Percentiles rank a stretch among this genome's conserved stretches.
phyloP scores from a whole-genome alignment of 2,329 filamentous ascomycete genomes.

The Escovopsis sp. region DNA sequence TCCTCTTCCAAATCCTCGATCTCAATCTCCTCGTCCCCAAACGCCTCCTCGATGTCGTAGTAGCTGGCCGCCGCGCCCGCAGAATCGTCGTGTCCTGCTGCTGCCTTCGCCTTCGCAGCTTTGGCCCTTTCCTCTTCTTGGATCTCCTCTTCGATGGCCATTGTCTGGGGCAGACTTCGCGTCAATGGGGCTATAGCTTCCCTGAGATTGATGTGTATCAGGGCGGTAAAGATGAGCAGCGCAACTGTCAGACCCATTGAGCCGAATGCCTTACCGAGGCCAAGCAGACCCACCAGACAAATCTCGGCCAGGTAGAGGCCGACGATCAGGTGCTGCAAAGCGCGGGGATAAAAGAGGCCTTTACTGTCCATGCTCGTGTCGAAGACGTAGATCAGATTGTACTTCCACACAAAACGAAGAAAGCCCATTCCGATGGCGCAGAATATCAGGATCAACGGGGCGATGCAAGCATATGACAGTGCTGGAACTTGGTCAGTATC shows the following conservation, averaged over 20 bases:
- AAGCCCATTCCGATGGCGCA: constrained; percentile 62
- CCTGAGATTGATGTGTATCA: constrained; percentile 64
- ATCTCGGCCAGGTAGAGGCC: constrained; percentile 73
- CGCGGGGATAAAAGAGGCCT: constrained; percentile 75
- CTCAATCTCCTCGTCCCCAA: constrained; percentile 19
- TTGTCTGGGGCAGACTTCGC: constrained; percentile 64
- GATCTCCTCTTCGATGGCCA: constrained; percentile 39
- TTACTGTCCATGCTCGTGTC: constrained; percentile 75
- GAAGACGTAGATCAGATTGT: constrained; percentile 80
- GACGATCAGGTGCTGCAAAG: constrained; percentile 69
- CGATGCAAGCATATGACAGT: constrained; percentile 75
- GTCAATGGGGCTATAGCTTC: constrained; percentile 62
- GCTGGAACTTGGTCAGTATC: constrained; percentile 29
- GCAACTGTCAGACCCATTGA: constrained; percentile 64
- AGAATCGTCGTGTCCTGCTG: constrained; percentile 9
- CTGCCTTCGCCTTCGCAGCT: constrained; percentile 12
- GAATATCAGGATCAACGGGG: constrained; percentile 72
- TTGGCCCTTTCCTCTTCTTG: constrained; percentile 33
- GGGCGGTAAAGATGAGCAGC: constrained; percentile 57
- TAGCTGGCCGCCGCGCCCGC: constrained; percentile 20
- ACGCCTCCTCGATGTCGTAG: constrained; percentile 20
- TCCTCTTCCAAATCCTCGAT: constrained; percentile 14
- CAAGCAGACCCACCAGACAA: constrained; percentile 75
- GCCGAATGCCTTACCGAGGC: constrained; percentile 48
- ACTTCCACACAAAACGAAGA: constrained; percentile 79